Conservation (phyloP, 129 eudicot genomes). For the Chrysanthemum seticuspe region DNA sequence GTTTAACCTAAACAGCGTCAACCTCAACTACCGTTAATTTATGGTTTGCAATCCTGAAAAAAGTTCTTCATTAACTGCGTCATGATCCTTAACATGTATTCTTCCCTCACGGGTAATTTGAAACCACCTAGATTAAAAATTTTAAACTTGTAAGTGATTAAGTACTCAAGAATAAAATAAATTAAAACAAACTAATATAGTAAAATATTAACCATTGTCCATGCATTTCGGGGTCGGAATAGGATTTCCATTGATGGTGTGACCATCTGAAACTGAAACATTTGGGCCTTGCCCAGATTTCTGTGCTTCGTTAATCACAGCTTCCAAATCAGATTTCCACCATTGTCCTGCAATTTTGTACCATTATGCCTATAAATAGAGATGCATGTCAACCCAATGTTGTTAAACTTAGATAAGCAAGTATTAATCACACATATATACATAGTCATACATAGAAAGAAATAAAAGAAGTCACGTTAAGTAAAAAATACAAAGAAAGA, state of each 20-base stretch:
- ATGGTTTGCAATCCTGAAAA: slow-evolving; percentile 67
- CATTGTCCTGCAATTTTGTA: no score
- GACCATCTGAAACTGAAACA: slow-evolving; percentile 60
- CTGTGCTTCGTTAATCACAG: no score
- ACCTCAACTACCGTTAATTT: slow-evolving; percentile 61
- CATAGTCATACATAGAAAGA: no score
- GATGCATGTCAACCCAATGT: not conserved
- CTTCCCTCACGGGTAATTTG: slow-evolving; percentile 55
- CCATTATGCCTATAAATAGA: no score
- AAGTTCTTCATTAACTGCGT: slow-evolving; percentile 79
- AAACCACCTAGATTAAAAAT: slow-evolving; percentile 42
- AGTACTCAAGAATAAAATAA: not conserved
- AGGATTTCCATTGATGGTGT: slow-evolving; percentile 75
- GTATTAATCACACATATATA: no score
- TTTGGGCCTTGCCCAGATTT: slow-evolving; percentile 43
- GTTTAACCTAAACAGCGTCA: slow-evolving; percentile 71
- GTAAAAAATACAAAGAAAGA: no score
- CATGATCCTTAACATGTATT: slow-evolving; percentile 63
- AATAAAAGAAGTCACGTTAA: no score
- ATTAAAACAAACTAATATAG: not conserved
- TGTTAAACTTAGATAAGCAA: not conserved
- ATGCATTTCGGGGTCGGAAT: slow-evolving; percentile 50
- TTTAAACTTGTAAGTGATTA: not conserved
- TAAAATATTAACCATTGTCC: slow-evolving; percentile 35
- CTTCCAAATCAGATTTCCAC: no score